Evolutionary conservation across 768 basidiomycete species (phyloP).

Genomic region (Ramaria sp.): DNA sequence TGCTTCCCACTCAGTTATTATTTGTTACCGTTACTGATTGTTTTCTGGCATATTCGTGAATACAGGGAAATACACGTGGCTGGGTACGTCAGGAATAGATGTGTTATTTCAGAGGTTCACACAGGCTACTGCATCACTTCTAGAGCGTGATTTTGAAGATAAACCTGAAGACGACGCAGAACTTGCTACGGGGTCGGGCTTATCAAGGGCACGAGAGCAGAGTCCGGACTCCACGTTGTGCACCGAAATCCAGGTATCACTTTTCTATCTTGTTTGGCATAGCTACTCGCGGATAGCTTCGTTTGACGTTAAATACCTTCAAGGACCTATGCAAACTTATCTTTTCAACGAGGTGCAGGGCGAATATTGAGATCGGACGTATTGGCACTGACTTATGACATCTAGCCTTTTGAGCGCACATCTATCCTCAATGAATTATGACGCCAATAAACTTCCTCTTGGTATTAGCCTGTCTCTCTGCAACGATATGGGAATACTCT

Average conservation of each 20-base stretch:
- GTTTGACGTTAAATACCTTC: background rate
- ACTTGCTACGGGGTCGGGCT: constrained; percentile 8
- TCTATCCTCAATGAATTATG: constrained; percentile 54
- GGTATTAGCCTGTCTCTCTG: constrained; percentile 21
- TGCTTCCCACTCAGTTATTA: background rate
- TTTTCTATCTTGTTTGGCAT: background rate
- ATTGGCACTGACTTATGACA: background rate
- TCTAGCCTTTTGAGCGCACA: constrained; percentile 42
- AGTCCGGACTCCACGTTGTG: constrained; percentile 38
- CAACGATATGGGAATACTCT: background rate
- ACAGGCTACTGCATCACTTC: background rate
- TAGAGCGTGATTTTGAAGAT: constrained; percentile 44
- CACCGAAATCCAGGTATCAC: constrained; percentile 33
- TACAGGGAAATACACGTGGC: constrained; percentile 48
- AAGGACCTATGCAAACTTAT: constrained; percentile 41
- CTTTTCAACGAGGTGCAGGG: constrained; percentile 35
- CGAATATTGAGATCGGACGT: constrained; percentile 1
- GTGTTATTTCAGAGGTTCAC: background rate
- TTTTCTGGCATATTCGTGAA: background rate
- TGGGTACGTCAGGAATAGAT: constrained; percentile 29
- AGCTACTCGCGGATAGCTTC: background rate
- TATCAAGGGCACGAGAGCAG: constrained; percentile 17
- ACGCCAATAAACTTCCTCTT: constrained; percentile 52
- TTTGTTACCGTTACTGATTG: background rate
- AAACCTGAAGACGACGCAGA: constrained; percentile 22